phyloP scores from a whole-genome alignment of 306 rosid species.

The Vigna nakashimae region DNA sequence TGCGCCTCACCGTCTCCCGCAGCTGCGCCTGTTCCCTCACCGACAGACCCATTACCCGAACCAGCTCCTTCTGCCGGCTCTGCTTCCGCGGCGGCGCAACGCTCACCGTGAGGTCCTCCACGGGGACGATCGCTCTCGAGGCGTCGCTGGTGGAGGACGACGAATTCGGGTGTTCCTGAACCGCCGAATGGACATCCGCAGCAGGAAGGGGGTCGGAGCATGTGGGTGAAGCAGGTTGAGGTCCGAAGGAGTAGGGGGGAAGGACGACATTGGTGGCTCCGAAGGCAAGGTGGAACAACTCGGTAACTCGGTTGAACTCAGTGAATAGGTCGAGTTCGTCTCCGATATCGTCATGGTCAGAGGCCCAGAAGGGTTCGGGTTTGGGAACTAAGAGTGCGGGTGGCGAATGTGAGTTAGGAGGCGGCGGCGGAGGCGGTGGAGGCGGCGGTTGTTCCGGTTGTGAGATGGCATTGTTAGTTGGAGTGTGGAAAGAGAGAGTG shows the following conservation, averaged over 20 bases:
- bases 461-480: no score
- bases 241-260: neutral
- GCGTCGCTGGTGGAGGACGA: neutral
- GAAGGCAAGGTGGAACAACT: slow-evolving; percentile 74
- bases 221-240: neutral
- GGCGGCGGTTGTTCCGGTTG: neutral
- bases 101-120: slow-evolving; percentile 33
- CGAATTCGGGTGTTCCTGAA: slow-evolving; percentile 42
- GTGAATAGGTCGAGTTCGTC: slow-evolving; percentile 53
- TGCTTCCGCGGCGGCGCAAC: slow-evolving; percentile 38
- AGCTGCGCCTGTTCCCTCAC: slow-evolving; percentile 57
- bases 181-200: neutral
- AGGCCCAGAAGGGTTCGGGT: slow-evolving; percentile 56
- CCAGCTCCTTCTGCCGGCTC: slow-evolving; percentile 61
- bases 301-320: slow-evolving; percentile 72
- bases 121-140: slow-evolving; percentile 70
- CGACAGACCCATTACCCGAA: slow-evolving; percentile 68
- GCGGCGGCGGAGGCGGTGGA: no score
- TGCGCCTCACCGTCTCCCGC: slow-evolving; percentile 63
- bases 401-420: no score
- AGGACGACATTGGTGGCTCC: neutral
- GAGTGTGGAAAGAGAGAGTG: neutral
- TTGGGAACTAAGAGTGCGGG: slow-evolving; percentile 56
- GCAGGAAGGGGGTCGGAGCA: neutral
- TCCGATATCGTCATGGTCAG: slow-evolving; percentile 1